Conservation (phyloP, 768 basidiomycete species). For the Lentinula sp. region DNA sequence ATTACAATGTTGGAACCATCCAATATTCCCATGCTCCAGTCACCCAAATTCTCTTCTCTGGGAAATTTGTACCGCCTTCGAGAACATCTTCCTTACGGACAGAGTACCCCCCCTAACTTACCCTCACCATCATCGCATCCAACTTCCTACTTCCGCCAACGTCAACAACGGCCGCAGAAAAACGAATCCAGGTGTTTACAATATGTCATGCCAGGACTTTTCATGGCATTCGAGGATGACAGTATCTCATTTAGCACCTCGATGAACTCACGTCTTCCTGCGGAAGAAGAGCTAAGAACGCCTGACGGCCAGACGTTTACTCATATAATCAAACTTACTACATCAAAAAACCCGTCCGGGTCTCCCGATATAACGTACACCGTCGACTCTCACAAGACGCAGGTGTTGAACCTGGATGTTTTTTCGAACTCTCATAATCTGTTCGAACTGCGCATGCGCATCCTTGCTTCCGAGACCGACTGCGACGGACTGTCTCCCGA, state of each 20-base stretch:
- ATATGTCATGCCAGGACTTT: constrained; percentile 14
- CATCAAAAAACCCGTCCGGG: background rate
- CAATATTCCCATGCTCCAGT: background rate
- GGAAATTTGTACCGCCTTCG: background rate
- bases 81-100: background rate
- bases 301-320: constrained; percentile 10
- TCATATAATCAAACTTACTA: constrained; percentile 10
- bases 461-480: background rate
- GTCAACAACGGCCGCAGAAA: background rate
- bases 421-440: background rate
- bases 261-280: background rate
- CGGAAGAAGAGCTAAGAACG: constrained; percentile 7
- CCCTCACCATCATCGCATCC: background rate
- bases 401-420: background rate
- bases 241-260: constrained; percentile 8
- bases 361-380: constrained; percentile 5
- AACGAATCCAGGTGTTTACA: constrained; percentile 16
- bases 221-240: constrained; percentile 18
- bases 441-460: background rate
- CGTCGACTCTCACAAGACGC: constrained; percentile 4
- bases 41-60: background rate
- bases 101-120: background rate
- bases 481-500: background rate
- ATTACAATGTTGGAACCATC: background rate
- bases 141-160: background rate